Percentiles rank a stretch among this genome's conserved stretches.
These are phyloP conservation scores for Argentina anserina DNA, from an alignment of 306 rosid species.

Conservation along the genomic window DNA sequence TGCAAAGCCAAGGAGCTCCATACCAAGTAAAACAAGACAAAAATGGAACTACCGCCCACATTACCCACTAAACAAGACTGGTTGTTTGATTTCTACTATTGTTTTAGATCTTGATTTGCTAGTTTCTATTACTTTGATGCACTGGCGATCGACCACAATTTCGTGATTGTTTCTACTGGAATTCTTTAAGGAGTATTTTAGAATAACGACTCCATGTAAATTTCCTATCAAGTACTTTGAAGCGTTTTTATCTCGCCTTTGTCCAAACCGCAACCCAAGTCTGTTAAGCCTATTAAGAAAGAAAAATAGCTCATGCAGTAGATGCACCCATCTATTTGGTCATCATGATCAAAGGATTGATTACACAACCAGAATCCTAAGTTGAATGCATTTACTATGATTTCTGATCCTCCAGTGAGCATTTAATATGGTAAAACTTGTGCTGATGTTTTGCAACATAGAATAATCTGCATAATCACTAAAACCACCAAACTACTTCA, in stretches of 20 bases:
- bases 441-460: background rate
- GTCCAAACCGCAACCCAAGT: background rate
- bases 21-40: slow-evolving; percentile 10
- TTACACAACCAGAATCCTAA: background rate
- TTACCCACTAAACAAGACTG: background rate
- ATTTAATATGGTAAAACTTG: background rate
- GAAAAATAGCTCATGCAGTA: background rate
- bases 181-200: background rate
- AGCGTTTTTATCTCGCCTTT: background rate
- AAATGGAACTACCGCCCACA: background rate
- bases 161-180: background rate
- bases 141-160: background rate
- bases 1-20: background rate
- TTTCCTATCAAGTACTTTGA: too few species aligned
- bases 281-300: background rate
- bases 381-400: background rate
- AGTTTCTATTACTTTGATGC: background rate
- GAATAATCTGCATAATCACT: background rate
- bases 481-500: background rate
- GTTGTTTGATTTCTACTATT: background rate
- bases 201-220: background rate
- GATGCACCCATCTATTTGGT: background rate
- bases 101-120: background rate
- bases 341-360: background rate
- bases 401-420: background rate